phyloP scores from a whole-genome alignment of 2,329 filamentous ascomycete species.

The Nannizziopsis arthrosporioides region DNA sequence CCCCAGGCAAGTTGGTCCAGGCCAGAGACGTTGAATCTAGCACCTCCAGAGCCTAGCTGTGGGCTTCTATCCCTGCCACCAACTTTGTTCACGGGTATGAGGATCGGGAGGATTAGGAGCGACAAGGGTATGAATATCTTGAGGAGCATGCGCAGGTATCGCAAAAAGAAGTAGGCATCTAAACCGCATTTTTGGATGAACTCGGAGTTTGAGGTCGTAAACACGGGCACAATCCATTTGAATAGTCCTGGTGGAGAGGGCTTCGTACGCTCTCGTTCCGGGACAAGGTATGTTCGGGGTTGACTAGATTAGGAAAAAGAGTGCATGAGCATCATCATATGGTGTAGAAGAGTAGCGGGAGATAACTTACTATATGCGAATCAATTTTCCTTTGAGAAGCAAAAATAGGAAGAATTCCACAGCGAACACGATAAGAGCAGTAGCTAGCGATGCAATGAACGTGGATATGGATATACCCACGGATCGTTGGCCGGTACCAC shows the following conservation, averaged over 20 bases:
- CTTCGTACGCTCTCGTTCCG: constrained; percentile 71
- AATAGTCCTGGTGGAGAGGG: constrained; percentile 51
- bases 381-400: constrained; percentile 63
- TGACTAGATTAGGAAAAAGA: constrained; percentile 42
- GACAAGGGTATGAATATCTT: constrained; percentile 85
- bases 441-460: constrained; percentile 55
- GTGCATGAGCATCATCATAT: constrained; percentile 12
- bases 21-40: constrained; percentile 45
- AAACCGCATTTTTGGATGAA: constrained; percentile 92
- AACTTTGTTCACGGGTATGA: constrained; percentile 72
- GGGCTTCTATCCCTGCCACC: constrained; percentile 54
- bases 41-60: constrained; percentile 23
- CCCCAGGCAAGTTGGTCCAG: constrained; percentile 78
- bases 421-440: constrained; percentile 52
- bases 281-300: constrained; percentile 74
- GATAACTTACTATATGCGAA: constrained; percentile 62
- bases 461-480: constrained; percentile 32
- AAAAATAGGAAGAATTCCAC: constrained; percentile 59
- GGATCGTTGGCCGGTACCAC: constrained; percentile 26
- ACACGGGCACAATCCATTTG: constrained; percentile 47
- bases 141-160: constrained; percentile 74
- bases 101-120: constrained; percentile 64
- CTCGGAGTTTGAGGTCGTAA: constrained; percentile 61
- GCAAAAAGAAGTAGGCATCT: constrained; percentile 93
- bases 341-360: constrained; percentile 3